Evolutionary conservation across 2,329 filamentous ascomycete genomes (phyloP).

Genomic region (Penicillium paneum): DNA sequence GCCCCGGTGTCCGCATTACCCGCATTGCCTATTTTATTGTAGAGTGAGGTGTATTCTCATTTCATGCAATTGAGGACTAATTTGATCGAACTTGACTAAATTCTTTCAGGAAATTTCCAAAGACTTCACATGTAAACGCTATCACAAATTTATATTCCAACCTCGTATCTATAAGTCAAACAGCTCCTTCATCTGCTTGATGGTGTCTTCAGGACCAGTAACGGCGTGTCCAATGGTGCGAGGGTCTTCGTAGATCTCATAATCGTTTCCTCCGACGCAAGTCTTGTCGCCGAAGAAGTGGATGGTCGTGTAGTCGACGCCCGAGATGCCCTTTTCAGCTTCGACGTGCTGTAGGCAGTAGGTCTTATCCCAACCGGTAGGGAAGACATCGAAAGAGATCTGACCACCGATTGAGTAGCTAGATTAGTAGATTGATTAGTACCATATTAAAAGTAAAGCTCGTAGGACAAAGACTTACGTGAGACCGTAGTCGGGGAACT

Average conservation of each 20-base stretch:
- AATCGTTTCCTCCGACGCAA: constrained; percentile 86
- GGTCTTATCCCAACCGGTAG: constrained; percentile 96
- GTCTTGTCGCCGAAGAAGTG: constrained; percentile 99
- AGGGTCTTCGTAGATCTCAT: constrained; percentile 81
- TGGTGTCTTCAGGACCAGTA: constrained; percentile 75
- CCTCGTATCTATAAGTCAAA: constrained; percentile 59
- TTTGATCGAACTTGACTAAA: background rate
- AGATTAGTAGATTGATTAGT: constrained; percentile 6
- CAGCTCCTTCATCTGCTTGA: constrained; percentile 72
- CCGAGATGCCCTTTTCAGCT: constrained; percentile 67
- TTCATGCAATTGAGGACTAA: constrained; percentile 1
- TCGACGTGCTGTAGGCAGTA: constrained; percentile 90
- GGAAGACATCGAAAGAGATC: constrained; percentile 98
- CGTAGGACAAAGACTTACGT: constrained; percentile 60
- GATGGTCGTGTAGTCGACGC: constrained; percentile 70
- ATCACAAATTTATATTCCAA: constrained; percentile 13
- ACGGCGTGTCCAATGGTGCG: constrained; percentile 85
- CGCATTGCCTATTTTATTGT: background rate
- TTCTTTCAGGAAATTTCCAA: background rate
- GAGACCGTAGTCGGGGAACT: constrained; percentile 78
- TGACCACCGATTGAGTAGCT: constrained; percentile 94
- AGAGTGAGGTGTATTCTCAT: background rate
- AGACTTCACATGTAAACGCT: constrained; percentile 16
- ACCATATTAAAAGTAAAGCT: constrained; percentile 4
- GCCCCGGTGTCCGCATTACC: background rate